phyloP scores from a whole-genome alignment of 2,329 filamentous ascomycete genomes.

The Tolypocladium pustulatum region DNA sequence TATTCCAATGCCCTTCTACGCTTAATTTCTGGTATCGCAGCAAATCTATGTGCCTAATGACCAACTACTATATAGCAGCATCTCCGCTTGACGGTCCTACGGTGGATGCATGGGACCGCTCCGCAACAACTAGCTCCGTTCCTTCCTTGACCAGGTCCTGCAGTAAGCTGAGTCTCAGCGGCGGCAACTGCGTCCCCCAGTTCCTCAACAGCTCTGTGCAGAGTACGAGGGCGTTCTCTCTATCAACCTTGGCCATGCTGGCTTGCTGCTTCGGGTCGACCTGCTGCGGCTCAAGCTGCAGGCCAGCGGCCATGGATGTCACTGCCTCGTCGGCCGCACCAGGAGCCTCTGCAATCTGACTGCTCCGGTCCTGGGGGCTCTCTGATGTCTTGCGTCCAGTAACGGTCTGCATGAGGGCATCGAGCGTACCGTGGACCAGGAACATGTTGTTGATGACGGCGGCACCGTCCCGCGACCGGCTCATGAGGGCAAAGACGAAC shows the following conservation, averaged over 20 bases:
- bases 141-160: slow-evolving; percentile 40
- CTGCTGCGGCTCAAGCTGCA: slow-evolving; percentile 36
- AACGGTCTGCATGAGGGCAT: slow-evolving; percentile 35
- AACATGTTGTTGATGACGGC: slow-evolving; percentile 32
- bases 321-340: slow-evolving; percentile 8
- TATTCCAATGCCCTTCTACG: neutral
- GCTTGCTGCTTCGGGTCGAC: slow-evolving; percentile 31
- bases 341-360: slow-evolving; percentile 9
- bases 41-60: neutral
- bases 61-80: neutral
- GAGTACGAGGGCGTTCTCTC: slow-evolving; percentile 51
- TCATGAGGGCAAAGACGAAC: slow-evolving; percentile 53
- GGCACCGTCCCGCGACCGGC: slow-evolving; percentile 38
- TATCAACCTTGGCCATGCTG: slow-evolving; percentile 39
- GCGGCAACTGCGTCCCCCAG: slow-evolving; percentile 27
- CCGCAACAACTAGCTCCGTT: slow-evolving; percentile 28
- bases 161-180: slow-evolving; percentile 28
- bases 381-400: slow-evolving; percentile 27
- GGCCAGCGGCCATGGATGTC: slow-evolving; percentile 16
- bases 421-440: slow-evolving; percentile 28
- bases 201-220: slow-evolving; percentile 43
- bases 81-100: neutral
- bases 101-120: slow-evolving; percentile 5
- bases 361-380: slow-evolving; percentile 4
- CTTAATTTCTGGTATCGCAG: neutral